Evolutionary conservation across 495 filamentous ascomycete genomes (phyloP), one percentile per base, ranked within the genome.

Genomic region (Aspergillus homomorphus): DNA sequence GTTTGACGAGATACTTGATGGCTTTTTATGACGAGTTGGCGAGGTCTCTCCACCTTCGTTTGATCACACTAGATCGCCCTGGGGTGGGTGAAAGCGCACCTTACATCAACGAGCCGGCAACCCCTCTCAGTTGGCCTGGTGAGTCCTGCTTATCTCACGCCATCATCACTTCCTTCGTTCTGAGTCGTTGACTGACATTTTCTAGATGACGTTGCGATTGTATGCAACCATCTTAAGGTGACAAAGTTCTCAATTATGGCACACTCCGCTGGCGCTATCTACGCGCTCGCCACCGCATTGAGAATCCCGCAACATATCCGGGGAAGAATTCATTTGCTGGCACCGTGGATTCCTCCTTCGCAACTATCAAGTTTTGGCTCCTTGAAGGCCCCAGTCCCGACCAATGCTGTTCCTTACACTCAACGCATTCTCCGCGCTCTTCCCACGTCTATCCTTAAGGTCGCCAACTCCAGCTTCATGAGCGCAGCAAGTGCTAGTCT

Each of bases 1-100:
- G 94, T 1, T 69, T 99, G 56, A 99, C 94, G 6, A 85, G 94
- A 69, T 98, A 96, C 69, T 86, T 99, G 53, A 96, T 89, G 61
- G 91, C 92, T 5, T 99, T 99, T 65, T 99, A 99, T 65, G 94
- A 99, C 70, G 93, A 99, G 68, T 79, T 99, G 58, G 94, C 95
- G 16, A 76, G 89, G 60, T 91, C 91, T 0, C 80, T 99, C 44
- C 93, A 90, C 62, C 77, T 99, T 52, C 84, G 94, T 30, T 80
- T 99, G 33, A 93, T 99, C 50, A 99, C 95, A 0, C 84, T 93
- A 20, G 94, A 99, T 74, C 84, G 94, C 23, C 94, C 94, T 53
- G 94, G 94, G 22, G 91, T 98, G 15, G 94, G 94, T 28, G 92
- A 92, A 65, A 97, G 92, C 64, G 91, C 92, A 57, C 75, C 90